Base-by-base conservation (phyloP, 306 rosid genomes). In the Adenanthera pavonina region DNA sequence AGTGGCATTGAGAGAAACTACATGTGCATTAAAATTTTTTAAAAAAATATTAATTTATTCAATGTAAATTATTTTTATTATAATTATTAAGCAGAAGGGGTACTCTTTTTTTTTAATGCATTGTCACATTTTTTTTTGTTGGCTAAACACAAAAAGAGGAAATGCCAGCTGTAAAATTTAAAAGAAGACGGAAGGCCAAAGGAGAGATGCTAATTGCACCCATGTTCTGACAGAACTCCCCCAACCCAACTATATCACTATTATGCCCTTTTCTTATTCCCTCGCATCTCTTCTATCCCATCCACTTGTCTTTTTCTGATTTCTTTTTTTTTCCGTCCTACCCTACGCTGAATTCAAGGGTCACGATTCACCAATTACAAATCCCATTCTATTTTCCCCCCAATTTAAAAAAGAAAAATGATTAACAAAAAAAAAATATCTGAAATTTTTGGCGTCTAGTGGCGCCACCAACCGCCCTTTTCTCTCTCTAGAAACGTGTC, bases 401-500 rank as follows among this genome's bases (percentile, higher is more conserved):
- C 30, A 54, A 54, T 51, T 4, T 51, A 3, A 6, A 43, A 52
- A 16, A 8, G 8, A 8, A 19, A 56, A 8, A 19, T 0, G 1
- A 8, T 8, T 1, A 46, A 46, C 1, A 46, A 61, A 35, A 34
- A 5, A 13, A 34, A 64, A 6, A 2, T 49, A 64, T 35, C 17
- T 69, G 52, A 68, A 68, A 68, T 13, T 41, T 67, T 67, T 8
- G 54, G 54, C 5, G 0, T 19, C 74, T 20, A 10, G 56, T 19
- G 54, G 38, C 44, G 54, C 74, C 74, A 46, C 74, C 74, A 11
- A 69, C 54, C 38, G 0, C 0, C 20, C 3, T 19, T 4, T 8
- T 5, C 59, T 53, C 9, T 15, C 14, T 38, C 48, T 5, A 9
- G 49, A 69, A 19, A 69, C 74, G 74, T 69, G 74, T 69, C 74